These are phyloP conservation scores for Metschnikowia dekortorum DNA, from an alignment of 805 yeast species.

Conservation along the genomic window DNA sequence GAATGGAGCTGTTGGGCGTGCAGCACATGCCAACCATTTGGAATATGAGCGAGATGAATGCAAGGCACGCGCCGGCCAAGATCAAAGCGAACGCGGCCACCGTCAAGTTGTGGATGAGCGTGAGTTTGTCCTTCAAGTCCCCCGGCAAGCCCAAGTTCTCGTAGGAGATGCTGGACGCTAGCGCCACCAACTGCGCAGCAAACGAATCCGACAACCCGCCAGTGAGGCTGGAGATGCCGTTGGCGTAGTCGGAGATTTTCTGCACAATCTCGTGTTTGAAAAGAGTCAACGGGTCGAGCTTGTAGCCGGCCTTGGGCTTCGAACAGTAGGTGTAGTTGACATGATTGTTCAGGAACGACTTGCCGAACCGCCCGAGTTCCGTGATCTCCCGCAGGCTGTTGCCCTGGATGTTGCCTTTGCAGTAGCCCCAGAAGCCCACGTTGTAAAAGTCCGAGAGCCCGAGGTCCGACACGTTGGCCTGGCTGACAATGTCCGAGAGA, in stretches of 20 bases:
- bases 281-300: constrained; percentile 48
- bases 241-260: constrained; percentile 21
- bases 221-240: constrained; percentile 19
- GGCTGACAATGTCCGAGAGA: constrained; percentile 17
- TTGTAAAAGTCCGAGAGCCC: constrained; percentile 41
- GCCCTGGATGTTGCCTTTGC: constrained; percentile 27
- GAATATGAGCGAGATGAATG: constrained; percentile 47
- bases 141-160: constrained; percentile 49
- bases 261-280: constrained; percentile 31
- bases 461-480: constrained; percentile 26
- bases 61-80: constrained; percentile 27
- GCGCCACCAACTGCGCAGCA: constrained; percentile 8
- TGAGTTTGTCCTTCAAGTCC: constrained; percentile 43
- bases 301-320: constrained; percentile 50
- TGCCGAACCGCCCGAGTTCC: constrained; percentile 13
- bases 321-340: constrained; percentile 48
- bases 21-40: constrained; percentile 40
- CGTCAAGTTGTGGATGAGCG: constrained; percentile 43
- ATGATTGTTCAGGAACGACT: constrained; percentile 24
- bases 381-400: not conserved
- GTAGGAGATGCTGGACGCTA: constrained; percentile 18
- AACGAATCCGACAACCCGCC: constrained; percentile 9
- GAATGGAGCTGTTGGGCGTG: constrained; percentile 43
- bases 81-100: constrained; percentile 51
- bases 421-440: constrained; percentile 42